Evolutionary conservation across 768 basidiomycete species (phyloP), one percentile per base, ranked within the genome.

Genomic region (Termitomyces sp.): DNA sequence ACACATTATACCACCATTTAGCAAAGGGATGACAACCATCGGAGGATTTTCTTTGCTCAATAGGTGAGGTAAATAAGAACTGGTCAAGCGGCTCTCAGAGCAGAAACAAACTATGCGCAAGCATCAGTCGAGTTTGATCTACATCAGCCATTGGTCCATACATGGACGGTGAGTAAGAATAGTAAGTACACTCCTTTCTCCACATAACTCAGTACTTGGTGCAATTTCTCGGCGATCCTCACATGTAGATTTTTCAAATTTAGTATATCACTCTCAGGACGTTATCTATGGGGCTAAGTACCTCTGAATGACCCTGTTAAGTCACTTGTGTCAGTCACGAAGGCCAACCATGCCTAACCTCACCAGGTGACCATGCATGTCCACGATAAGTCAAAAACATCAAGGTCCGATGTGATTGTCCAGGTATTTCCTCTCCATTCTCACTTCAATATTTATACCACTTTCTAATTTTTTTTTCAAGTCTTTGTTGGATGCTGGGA

Each of bases 401-500:
- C 38, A 56, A 38, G 35, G 4, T 38, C 10, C 48, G 50, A n/a
- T 41, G 38, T 30, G 38, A 38, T 30, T 49, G 23, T n/a, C 30
- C 32, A 14, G n/a, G 23, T 23, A 23, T 23, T 23, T 23, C 23
- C 23, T 23, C 23, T 23, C 23, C 23, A 23, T 23, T 23, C 23
- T 23, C 23, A 23, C 23, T 23, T 23, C 23, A 23, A 23, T 2
- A 23, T 23, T 23, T 23, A 23, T 23, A 23, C 23, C 23, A 23
- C 23, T 23, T 23, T 23, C 23, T 23, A 23, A 23, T 23, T 23
- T 23, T 23, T 23, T 23, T 83, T 74, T 90, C 10, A 73, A 80
- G 44, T 72, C 84, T 0, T 77, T 88, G 20, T 68, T 70, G 16
- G 70, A 81, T 54, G 82, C 81, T 1, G 85, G 86, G 2, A 82